Evolutionary conservation across 2,329 filamentous ascomycete species (phyloP), one percentile per base, ranked within the genome.

Genomic region (Metarhizium guizhouense): DNA sequence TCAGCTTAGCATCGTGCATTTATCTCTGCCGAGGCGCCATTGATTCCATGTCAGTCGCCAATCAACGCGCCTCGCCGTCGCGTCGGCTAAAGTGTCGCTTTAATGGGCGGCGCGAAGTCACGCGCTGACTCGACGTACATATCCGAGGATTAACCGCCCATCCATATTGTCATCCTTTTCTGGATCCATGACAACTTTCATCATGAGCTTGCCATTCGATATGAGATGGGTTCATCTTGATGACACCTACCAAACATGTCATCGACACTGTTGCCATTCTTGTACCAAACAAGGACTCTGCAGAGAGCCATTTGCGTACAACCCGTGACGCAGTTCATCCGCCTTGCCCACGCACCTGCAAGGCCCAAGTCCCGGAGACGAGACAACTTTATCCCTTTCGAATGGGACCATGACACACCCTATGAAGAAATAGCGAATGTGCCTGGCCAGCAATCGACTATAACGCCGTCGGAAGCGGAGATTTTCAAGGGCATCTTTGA

Each of bases 221-320:
- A 25, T 4, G 18, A 11, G 18, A 25, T 14, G 25, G 32, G 30
- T 29, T 6, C 7, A 18, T 25, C 36, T 18, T 43, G 25, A 42
- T 48, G 36, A 10, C 29, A 30, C 52, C 38, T 45, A 16, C 50
- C 42, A 13, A 65, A 56, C 25, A 81, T 81, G 74, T 67, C 74
- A 14, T 71, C 74, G 2, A 78, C 80, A 6, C 68, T 83, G 14
- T 70, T 84, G 4, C 84, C 86, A 0, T 90, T 90, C 56, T 76
- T 91, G 6, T 90, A 90, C 65, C 85, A 88, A 60, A 90, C 87
- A 5, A 74, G 79, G 57, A 89, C 87, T 0, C 77, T 73, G 13
- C 64, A 68, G 25, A 65, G 65, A 4, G 63, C 63, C 38, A 60
- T 67, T 11, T 65, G 65, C 43, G 57, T 54, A 53, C 65, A 60